Evolutionary conservation across 164 flowering plant genomes (phyloP).

Genomic region (Amborella trichopoda): DNA sequence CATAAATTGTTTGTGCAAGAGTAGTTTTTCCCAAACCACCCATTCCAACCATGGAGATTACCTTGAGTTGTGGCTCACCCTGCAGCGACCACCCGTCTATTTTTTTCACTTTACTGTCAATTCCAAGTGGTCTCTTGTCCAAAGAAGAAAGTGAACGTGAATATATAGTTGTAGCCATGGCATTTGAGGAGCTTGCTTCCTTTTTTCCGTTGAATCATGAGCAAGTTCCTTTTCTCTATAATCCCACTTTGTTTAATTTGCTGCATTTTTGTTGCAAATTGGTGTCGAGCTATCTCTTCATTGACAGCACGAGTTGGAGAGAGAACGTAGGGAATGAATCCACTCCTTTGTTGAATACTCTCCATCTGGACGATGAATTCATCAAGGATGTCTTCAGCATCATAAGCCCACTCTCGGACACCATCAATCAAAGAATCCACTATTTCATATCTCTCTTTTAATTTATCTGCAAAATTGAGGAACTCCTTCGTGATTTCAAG

Average conservation of each 20-base stretch:
- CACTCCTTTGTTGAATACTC: not conserved
- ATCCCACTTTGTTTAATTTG: not conserved
- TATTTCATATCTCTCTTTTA: slow-evolving; percentile 7
- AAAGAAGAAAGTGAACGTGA: too few species aligned
- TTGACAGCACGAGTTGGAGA: not conserved
- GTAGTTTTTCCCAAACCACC: not conserved
- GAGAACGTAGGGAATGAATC: not conserved
- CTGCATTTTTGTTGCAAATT: not conserved
- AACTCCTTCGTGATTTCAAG: too few species aligned
- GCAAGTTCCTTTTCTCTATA: not conserved
- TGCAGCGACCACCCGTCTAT: too few species aligned
- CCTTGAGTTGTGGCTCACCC: too few species aligned
- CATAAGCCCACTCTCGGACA: slow-evolving; percentile 5
- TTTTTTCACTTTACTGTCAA: too few species aligned
- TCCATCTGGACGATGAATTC: not conserved
- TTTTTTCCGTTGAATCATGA: too few species aligned
- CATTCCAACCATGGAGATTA: not conserved
- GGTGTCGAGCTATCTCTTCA: not conserved
- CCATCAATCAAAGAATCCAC: slow-evolving; percentile 4
- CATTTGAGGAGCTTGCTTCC: too few species aligned
- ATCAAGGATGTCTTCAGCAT: slow-evolving; percentile 4
- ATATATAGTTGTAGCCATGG: too few species aligned
- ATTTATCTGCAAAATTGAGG: slow-evolving; percentile 21
- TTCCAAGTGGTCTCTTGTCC: too few species aligned
- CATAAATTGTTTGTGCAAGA: not conserved